Percentiles rank a stretch among this genome's conserved stretches.
Evolutionary conservation across 2,329 filamentous ascomycete species (phyloP).

Genomic region (Venturia carpophila): DNA sequence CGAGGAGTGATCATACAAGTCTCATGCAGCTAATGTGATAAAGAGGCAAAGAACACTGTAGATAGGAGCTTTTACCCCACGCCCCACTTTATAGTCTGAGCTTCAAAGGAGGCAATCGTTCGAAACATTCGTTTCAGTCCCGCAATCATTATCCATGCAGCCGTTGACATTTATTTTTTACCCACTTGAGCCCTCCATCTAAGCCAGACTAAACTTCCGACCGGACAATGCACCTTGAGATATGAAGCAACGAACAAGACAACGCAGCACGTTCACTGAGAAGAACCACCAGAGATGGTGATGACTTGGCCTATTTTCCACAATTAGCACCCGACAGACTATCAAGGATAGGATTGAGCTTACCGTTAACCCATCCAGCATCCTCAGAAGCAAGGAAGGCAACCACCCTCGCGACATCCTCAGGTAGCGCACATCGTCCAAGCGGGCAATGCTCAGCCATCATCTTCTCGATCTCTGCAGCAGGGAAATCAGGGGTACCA

Average conservation of each 20-base stretch:
- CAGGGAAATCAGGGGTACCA: conserved; percentile 41
- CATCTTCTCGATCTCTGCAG: conserved; percentile 42
- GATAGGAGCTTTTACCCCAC: background rate
- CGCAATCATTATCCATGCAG: background rate
- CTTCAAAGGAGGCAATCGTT: background rate
- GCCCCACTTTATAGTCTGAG: background rate
- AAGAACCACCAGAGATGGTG: conserved; percentile 35
- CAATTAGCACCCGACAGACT: background rate
- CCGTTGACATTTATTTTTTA: conserved; percentile 5
- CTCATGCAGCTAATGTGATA: no score
- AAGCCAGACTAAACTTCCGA: background rate
- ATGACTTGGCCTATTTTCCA: conserved; percentile 30
- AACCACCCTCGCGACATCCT: conserved; percentile 37
- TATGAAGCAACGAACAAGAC: background rate
- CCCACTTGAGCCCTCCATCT: background rate
- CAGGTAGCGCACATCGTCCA: conserved; percentile 41
- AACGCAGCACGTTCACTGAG: conserved; percentile 26
- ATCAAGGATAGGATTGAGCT: conserved; percentile 19
- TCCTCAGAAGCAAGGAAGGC: conserved; percentile 35
- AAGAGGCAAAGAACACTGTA: no score
- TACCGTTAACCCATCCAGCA: conserved; percentile 35
- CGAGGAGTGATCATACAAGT: no score
- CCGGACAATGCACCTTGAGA: background rate
- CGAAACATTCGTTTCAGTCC: background rate
- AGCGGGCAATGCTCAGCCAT: conserved; percentile 45